A percentile compares a stretch with the other conserved stretches of the same genome.
These are phyloP conservation scores for Tilletia setariae DNA, from an alignment of 1,284 basidiomycete species.

Conservation along the genomic window DNA sequence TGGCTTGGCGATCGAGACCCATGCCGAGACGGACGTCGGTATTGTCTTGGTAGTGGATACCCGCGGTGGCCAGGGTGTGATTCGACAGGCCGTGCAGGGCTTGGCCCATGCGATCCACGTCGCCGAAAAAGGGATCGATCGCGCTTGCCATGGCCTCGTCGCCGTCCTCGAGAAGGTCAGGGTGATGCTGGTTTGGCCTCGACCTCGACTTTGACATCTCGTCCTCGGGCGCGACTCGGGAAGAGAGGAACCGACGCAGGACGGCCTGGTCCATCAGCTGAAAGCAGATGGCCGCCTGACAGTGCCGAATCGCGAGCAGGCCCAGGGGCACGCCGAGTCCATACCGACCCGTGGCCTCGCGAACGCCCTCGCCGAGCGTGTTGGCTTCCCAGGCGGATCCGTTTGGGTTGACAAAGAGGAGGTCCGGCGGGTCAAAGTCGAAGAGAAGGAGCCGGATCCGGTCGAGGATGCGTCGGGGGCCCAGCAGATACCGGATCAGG, in stretches of 20 bases:
- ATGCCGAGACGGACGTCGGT: background rate
- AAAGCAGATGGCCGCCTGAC: background rate
- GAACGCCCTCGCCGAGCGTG: background rate
- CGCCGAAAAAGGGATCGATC: background rate
- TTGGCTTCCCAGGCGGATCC: background rate
- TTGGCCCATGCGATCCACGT: background rate
- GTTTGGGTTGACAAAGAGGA: background rate
- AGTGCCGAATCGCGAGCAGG: no score
- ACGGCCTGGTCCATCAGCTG: background rate
- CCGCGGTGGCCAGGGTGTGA: background rate
- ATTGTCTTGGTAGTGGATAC: background rate
- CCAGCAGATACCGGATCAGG: background rate
- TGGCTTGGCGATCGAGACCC: background rate
- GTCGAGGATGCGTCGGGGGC: background rate
- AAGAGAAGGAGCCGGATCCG: background rate
- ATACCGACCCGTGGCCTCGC: background rate
- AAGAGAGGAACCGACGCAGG: background rate
- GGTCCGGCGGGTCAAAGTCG: background rate
- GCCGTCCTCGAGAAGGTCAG: background rate
- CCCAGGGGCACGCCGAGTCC: background rate
- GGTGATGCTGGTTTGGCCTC: background rate
- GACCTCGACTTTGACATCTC: no score
- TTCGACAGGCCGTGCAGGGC: background rate
- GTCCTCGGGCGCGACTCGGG: background rate
- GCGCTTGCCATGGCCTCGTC: background rate